Base-by-base conservation (phyloP, 768 basidiomycete genomes). In the Lactarius quietus region DNA sequence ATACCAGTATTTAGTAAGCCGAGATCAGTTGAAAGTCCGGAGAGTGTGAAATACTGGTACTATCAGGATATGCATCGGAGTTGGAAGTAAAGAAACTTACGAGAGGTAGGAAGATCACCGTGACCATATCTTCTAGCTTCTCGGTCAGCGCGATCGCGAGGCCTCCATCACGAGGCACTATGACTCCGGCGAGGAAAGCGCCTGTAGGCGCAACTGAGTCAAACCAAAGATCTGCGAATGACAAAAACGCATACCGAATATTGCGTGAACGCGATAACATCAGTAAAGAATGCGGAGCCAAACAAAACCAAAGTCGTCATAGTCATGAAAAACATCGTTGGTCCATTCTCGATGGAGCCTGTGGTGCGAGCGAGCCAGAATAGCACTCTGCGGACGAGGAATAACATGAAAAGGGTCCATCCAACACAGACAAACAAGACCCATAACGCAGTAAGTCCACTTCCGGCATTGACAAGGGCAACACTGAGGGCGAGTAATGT, bases 111-210 rank as follows among this genome's bases (percentile, higher is more conserved):
- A 97, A 95, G 52, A 95, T 86, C 65, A 95, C 88, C 0, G 91
- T 78, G 3, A 95, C 91, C 83, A 96, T 87, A 76, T 98, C 96
- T 77, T 99, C 97, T n/a, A 98, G 78, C 72, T 96, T 98, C 71
- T 96, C 93, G 0, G 92, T 94, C n/a, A 98, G 78, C 0, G 87
- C 81, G 59, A 95, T 92, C 0, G 90, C 86, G 39, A 99, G 86
- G 3, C 90, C 90, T 3, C 92, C 92, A 71, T 95, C 89, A 33
- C 93, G 86, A 2, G 97, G 96, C 9, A 98, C 88, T 62, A 89
- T 83, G 53, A 91, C 73, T 1, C 90, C 95, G 2, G 86, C 84
- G 14, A 96, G 73, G 79, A 97, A 96, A 0, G 92, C 93, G 57
- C 87, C 87, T 88, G 64, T 9, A 33, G 26, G 23, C 17, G 41